Base-by-base conservation (phyloP, 306 rosid genomes). In the Astragalus membranaceus region DNA sequence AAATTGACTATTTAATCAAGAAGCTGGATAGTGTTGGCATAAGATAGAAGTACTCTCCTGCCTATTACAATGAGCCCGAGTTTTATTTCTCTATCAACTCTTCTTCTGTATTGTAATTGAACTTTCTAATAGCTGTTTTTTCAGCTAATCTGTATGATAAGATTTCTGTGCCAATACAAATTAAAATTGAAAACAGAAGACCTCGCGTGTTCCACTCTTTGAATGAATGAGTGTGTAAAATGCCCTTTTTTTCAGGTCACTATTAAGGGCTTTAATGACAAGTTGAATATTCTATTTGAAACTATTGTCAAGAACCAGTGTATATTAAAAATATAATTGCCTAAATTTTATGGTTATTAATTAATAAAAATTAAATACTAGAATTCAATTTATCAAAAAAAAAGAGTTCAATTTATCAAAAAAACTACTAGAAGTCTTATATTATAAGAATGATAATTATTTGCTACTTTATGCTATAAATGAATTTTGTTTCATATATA, bases 261-360 rank as follows among this genome's bases (percentile, higher is more conserved):
- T 54, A 84, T 94, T 48, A 14, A 65, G 53, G 99, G 99, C 51
- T 94, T 88, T 66, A 94, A 91, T 77, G 89, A 94, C 88, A 94
- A 91, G 76, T 75, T 94, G 75, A 81, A 89, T 78, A 79, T 75
- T 74, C 82, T 94, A 52, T 82, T 94, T 75, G 88, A 90, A 83
- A 85, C 92, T 30, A 72, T 94, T 41, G 68, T 91, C 32, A 78
- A 77, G n/a, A n/a, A n/a, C n/a, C n/a, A n/a, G n/a, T n/a, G n/a
- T n/a, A n/a, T n/a, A n/a, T n/a, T n/a, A n/a, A n/a, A n/a, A n/a
- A n/a, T n/a, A n/a, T n/a, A n/a, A n/a, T n/a, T n/a, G n/a, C n/a
- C n/a, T n/a, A n/a, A n/a, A n/a, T n/a, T n/a, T n/a, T n/a, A n/a
- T n/a, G n/a, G n/a, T n/a, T n/a, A n/a, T n/a, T n/a, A n/a, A n/a